Evolutionary conservation across 495 filamentous ascomycete genomes (phyloP).

Genomic region (Tuber brumale): DNA sequence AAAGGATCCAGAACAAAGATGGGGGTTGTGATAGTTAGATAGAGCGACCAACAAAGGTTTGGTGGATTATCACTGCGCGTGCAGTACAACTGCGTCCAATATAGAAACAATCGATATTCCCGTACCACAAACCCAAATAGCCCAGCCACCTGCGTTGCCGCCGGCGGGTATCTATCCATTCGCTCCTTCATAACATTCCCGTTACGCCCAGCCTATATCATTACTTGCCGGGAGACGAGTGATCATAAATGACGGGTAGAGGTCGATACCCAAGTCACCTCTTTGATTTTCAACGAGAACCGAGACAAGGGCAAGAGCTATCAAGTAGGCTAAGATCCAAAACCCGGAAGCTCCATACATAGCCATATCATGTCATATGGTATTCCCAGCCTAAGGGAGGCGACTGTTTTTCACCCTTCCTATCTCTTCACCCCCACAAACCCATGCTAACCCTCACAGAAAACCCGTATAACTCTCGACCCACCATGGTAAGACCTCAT

Average conservation of each 20-base stretch:
- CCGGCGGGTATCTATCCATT: background rate
- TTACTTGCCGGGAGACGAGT: background rate
- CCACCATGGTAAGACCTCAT: background rate
- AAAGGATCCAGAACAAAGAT: too few relatives aligned
- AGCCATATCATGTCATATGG: background rate
- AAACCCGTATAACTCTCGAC: background rate
- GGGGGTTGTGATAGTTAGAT: background rate
- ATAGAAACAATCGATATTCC: too few relatives aligned
- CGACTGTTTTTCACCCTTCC: background rate
- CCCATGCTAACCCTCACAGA: background rate
- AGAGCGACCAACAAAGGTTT: background rate
- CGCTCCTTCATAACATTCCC: background rate
- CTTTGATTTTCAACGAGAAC: background rate
- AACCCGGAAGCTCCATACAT: background rate
- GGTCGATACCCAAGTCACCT: background rate
- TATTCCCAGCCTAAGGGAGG: background rate
- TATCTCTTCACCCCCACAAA: background rate
- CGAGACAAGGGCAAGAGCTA: background rate
- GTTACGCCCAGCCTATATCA: background rate
- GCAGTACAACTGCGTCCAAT: too few relatives aligned
- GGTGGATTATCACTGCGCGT: too few relatives aligned
- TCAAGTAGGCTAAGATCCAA: background rate
- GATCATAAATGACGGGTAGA: background rate
- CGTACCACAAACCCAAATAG: too few relatives aligned
- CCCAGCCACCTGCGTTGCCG: too few relatives aligned